These are phyloP conservation scores for Saccharata proteae DNA, from an alignment of 2,329 filamentous ascomycete genomes.

Conservation along the genomic window DNA sequence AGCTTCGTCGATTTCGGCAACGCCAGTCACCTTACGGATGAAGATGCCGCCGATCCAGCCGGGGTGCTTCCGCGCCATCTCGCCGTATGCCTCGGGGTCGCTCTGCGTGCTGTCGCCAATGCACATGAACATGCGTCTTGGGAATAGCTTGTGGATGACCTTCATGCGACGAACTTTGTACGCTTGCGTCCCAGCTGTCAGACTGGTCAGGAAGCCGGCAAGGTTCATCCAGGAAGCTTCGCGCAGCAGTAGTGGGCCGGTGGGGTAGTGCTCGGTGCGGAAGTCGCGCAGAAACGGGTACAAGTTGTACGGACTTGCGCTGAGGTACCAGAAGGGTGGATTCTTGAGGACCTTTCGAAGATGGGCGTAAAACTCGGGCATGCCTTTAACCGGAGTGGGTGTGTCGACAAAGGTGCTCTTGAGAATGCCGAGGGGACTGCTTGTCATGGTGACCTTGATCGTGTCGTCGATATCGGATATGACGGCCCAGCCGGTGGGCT, in stretches of 20 bases:
- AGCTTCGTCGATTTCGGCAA: constrained; percentile 61
- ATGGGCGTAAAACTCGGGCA: constrained; percentile 71
- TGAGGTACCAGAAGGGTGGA: constrained; percentile 84
- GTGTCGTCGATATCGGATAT: constrained; percentile 92
- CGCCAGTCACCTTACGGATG: constrained; percentile 71
- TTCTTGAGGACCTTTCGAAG: constrained; percentile 44
- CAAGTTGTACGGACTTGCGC: constrained; percentile 86
- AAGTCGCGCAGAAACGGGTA: constrained; percentile 78
- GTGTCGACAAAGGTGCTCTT: constrained; percentile 71
- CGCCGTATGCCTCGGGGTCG: constrained; percentile 81
- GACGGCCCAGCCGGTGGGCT: constrained; percentile 68
- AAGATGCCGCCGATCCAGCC: constrained; percentile 75
- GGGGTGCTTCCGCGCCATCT: constrained; percentile 56
- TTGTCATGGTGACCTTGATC: constrained; percentile 81
- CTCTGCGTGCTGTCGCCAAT: constrained; percentile 87
- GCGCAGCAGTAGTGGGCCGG: constrained; percentile 70
- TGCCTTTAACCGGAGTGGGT: constrained; percentile 59
- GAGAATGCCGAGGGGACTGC: constrained; percentile 68
- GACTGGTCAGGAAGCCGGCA: constrained; percentile 61
- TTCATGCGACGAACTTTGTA: constrained; percentile 77
- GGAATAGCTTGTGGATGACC: constrained; percentile 69
- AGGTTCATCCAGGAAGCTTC: constrained; percentile 81
- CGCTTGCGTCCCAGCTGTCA: constrained; percentile 68
- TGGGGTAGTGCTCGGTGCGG: constrained; percentile 56
- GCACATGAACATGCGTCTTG: constrained; percentile 64